Base-by-base conservation (phyloP, 768 basidiomycete genomes). In the Auricularia sp. region DNA sequence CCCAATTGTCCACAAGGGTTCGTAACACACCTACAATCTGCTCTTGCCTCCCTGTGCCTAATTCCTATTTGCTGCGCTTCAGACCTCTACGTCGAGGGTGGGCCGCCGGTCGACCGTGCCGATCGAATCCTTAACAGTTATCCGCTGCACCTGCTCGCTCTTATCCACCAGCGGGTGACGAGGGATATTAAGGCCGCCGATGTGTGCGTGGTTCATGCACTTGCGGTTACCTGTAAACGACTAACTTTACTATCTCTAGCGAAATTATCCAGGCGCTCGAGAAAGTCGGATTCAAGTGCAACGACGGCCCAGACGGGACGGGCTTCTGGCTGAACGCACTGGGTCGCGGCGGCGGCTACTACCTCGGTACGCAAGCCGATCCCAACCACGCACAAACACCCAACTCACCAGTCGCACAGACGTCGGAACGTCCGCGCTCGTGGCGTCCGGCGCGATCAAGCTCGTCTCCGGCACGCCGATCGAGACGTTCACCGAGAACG, bases 381-480 rank as follows among this genome's bases (percentile, higher is more conserved):
- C 23, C 42, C n/a, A n/a, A n/a, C n/a, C n/a, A n/a, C n/a, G n/a
- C n/a, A n/a, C n/a, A n/a, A n/a, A n/a, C n/a, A n/a, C n/a, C n/a
- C n/a, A n/a, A n/a, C 36, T 54, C 6, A 5, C 34, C 39, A 34
- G 23, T 12, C 63, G 64, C 42, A 3, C 61, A 84, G 84, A 85
- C 67, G 80, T 81, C 21, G 86, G 86, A 36, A 83, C 81, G 10
- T 81, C 81, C 65, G 80, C 86, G 71, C 74, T 83, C 67, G 83
- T 88, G 69, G 80, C 81, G 56, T 84, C 87, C 68, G 85, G 86
- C 4, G 83, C 84, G 70, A 85, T 89, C 77, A 87, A 87, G 71
- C 73, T 89, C 64, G 88, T 88, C 75, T 85, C 81, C 73, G 84
- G 84, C 64, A 74, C 75, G 60, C 74, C 77, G 58, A 81, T 88